Conservation (phyloP, 129 eudicot species). For the Mikania micrantha region DNA sequence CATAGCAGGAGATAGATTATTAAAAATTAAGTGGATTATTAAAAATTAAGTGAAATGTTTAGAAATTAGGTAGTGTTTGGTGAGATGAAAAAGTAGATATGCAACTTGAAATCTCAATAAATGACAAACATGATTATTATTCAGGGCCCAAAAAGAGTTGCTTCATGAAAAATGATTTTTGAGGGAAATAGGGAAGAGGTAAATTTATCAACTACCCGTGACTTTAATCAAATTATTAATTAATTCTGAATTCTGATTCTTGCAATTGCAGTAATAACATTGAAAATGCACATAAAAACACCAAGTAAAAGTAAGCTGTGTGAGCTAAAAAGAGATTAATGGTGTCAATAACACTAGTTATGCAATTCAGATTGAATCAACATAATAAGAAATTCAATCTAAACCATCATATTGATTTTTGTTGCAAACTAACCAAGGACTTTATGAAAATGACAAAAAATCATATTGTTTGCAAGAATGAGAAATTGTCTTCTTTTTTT, state of each 20-base stretch:
- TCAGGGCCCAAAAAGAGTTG: not conserved
- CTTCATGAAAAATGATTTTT: not conserved
- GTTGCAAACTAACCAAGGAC: not conserved
- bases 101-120: not conserved
- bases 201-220: not conserved
- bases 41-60: no score
- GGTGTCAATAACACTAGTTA: not conserved
- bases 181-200: not conserved
- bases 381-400: not conserved
- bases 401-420: not conserved
- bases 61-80: not conserved
- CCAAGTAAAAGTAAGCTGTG: not conserved
- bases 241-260: not conserved
- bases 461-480: not conserved
- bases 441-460: not conserved
- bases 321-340: not conserved
- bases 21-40: no score
- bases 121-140: not conserved
- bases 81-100: not conserved
- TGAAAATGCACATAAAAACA: not conserved
- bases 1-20: not conserved
- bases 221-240: not conserved
- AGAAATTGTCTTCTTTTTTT: not conserved
- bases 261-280: not conserved
- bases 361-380: not conserved